phyloP scores from a whole-genome alignment of 352 stramenopile genomes.

The Phytophthora pluvialis region DNA sequence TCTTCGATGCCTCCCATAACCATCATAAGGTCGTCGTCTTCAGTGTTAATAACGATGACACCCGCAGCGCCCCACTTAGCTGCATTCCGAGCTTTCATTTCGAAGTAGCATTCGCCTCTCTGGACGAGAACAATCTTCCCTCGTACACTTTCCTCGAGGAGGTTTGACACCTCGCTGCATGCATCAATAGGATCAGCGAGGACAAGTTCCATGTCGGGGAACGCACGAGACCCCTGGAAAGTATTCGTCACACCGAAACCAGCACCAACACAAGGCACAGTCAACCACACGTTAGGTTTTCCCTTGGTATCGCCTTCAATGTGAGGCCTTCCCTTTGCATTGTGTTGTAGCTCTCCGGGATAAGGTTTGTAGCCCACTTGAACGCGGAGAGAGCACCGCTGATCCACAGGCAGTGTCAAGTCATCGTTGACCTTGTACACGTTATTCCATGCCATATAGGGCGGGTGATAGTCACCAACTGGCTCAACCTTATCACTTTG shows the following conservation, averaged over 20 bases:
- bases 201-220: conserved; percentile 41
- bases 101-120: conserved; percentile 74
- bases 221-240: conserved; percentile 33
- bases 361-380: conserved; percentile 29
- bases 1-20: conserved; percentile 70
- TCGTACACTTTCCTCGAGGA: conserved; percentile 32
- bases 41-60: conserved; percentile 71
- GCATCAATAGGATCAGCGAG: conserved; percentile 62
- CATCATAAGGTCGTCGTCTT: conserved; percentile 74
- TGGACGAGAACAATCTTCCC: conserved; percentile 60
- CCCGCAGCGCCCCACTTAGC: conserved; percentile 49
- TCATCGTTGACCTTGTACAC: conserved; percentile 52
- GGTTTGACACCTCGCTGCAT: conserved; percentile 47
- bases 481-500: conserved; percentile 15
- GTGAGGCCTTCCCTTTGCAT: conserved; percentile 20
- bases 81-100: conserved; percentile 72
- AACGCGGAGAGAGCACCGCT: conserved; percentile 46
- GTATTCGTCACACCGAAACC: conserved; percentile 60
- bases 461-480: conserved; percentile 40
- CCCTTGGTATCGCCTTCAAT: conserved; percentile 13
- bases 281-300: conserved; percentile 32
- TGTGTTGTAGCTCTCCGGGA: conserved; percentile 14
- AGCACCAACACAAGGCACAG: conserved; percentile 67
- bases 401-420: conserved; percentile 35
- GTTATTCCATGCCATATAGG: conserved; percentile 45